These are phyloP conservation scores for Fusarium sp. DNA, from an alignment of 2,329 filamentous ascomycete species.

Conservation along the genomic window DNA sequence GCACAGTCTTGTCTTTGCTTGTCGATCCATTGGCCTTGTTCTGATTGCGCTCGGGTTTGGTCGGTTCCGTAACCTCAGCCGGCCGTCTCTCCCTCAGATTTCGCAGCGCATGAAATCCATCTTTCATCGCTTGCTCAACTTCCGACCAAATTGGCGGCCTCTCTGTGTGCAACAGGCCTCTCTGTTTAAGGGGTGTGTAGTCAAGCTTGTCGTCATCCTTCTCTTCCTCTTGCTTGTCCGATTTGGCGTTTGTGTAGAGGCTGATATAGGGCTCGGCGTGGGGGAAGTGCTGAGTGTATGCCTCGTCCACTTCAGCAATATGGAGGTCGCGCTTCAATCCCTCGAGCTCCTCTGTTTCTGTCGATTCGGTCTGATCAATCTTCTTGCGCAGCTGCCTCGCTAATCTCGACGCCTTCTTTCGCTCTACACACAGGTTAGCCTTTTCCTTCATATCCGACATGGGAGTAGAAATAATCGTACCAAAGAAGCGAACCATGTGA, in stretches of 20 bases:
- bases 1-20: constrained; percentile 32
- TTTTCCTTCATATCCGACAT: background rate
- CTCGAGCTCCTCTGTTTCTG: constrained; percentile 64
- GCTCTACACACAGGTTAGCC: constrained; percentile 62
- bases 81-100: constrained; percentile 64
- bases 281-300: constrained; percentile 79
- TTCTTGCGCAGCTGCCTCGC: constrained; percentile 72
- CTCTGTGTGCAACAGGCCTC: constrained; percentile 57
- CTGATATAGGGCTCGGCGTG: constrained; percentile 77
- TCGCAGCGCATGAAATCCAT: constrained; percentile 64
- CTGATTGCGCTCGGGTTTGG: constrained; percentile 26
- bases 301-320: constrained; percentile 76
- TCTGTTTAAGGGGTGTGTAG: constrained; percentile 53
- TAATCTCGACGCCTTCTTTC: constrained; percentile 76
- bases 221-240: constrained; percentile 53
- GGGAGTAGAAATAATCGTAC: constrained; percentile 56
- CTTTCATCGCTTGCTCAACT: constrained; percentile 72
- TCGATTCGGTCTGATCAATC: constrained; percentile 62
- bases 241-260: constrained; percentile 60
- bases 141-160: constrained; percentile 73
- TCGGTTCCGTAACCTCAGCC: constrained; percentile 23
- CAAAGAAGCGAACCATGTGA: constrained; percentile 87
- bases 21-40: constrained; percentile 31
- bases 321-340: constrained; percentile 69
- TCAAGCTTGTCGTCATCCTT: constrained; percentile 42